Conservation (phyloP, 495 filamentous ascomycete species). For the Penicillium lividum region DNA sequence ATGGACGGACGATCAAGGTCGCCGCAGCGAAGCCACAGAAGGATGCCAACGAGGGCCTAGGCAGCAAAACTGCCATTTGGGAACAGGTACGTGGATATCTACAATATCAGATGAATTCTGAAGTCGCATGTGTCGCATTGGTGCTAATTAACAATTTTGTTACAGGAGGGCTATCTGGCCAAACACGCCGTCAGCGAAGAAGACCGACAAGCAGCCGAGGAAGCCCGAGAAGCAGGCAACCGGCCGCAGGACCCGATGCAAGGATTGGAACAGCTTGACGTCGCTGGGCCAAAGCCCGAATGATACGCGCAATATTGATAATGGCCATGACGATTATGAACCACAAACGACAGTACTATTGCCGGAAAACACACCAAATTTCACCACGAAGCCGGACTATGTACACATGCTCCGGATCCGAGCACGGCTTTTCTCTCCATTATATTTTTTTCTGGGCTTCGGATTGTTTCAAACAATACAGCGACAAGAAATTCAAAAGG, state of each 20-base stretch:
- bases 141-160: conserved; percentile 19
- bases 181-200: conserved; percentile 90
- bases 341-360: conserved; percentile 34
- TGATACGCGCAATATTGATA: conserved; percentile 38
- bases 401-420: conserved; percentile 39
- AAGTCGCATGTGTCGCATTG: conserved; percentile 5
- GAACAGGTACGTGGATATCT: conserved; percentile 71
- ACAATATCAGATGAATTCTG: conserved; percentile 10
- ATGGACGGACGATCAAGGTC: conserved; percentile 88
- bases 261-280: conserved; percentile 87
- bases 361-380: conserved; percentile 32
- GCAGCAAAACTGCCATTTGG: conserved; percentile 96
- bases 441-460: conserved; percentile 23
- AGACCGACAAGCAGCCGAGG: conserved; percentile 66
- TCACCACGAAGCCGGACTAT: conserved; percentile 40
- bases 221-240: conserved; percentile 52
- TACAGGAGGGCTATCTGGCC: conserved; percentile 87
- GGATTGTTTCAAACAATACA: conserved; percentile 41
- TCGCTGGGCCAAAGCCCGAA: conserved; percentile 85
- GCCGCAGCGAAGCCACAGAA: conserved; percentile 90
- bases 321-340: conserved; percentile 24
- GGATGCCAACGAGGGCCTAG: conserved; percentile 80
- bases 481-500: conserved; percentile 29
- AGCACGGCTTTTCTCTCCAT: conserved; percentile 27
- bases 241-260: conserved; percentile 87